Evolutionary conservation across 371 early-diverging fungal genomes (phyloP), one percentile per base, ranked within the genome.

Genomic region (Fennellomyces sp.): DNA sequence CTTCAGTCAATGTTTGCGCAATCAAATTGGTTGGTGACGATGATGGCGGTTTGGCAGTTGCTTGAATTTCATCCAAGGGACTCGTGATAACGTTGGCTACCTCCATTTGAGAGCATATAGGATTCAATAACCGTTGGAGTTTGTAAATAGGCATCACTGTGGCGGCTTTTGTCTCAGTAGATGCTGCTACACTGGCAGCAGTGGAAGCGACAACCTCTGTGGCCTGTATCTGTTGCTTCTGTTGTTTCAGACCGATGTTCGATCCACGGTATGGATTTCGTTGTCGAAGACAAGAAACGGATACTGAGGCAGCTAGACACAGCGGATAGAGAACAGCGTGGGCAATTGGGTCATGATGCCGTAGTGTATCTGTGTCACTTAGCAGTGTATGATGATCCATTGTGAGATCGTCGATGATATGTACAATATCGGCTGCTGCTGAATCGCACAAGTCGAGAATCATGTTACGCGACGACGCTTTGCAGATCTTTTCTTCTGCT

Each of bases 361-460:
- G 30, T 29, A 28, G 3, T 29, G 21, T 15, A 15, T 17, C 35
- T 5, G 17, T 33, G 0, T 28, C 21, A 6, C 54, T 25, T 19
- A 25, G 27, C 15, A 53, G 39, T 26, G 54, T 27, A 33, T 61
- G 52, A 17, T 61, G 15, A 21, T 61, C 39, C 19, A 63, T 23
- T 0, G 52, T 54, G 3, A 57, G 58, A 3, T 52, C 30, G 45
- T 61, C 51, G n/a, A 61, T 52, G 21, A 56, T 35, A 48, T 61
- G 61, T 12, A 66, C 61, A 47, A 61, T 61, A 11, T 61, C 61
- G 17, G 56, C 48, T 25, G 65, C 54, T n/a, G 59, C 31, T 51
- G 27, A n/a, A 41, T 55, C 60, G 53, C 65, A 65, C 21, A 56
- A 26, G 23, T 65, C 49, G n/a, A 59, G 45, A 33, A 60, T 53